These are phyloP conservation scores for Scleroderma citrinum DNA, from an alignment of 768 basidiomycete genomes.

Conservation along the genomic window DNA sequence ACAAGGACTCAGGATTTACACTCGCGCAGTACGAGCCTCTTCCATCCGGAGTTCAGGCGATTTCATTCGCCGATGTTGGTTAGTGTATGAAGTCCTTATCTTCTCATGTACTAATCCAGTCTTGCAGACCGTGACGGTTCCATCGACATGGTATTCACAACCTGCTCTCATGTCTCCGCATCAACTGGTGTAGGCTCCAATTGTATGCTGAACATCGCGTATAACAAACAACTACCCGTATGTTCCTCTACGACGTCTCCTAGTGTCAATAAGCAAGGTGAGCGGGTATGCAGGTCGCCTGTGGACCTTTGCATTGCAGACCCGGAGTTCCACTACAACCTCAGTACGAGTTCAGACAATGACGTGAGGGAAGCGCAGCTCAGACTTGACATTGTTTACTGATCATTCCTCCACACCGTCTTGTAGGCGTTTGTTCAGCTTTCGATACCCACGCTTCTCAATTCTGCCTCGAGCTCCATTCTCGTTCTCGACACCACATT, in stretches of 20 bases:
- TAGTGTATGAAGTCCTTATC: conserved; percentile 14
- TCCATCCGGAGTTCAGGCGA: conserved; percentile 68
- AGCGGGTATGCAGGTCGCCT: conserved; percentile 63
- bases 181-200: conserved; percentile 65
- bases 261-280: conserved; percentile 41
- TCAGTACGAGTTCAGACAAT: conserved; percentile 46
- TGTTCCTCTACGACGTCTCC: conserved; percentile 57
- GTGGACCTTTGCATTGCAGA: conserved; percentile 81
- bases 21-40: conserved; percentile 62
- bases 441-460: conserved; percentile 56
- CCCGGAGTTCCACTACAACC: conserved; percentile 70
- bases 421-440: conserved; percentile 63
- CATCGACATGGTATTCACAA: conserved; percentile 89
- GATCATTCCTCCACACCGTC: not conserved
- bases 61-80: conserved; percentile 93
- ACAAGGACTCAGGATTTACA: conserved; percentile 68
- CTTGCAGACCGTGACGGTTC: conserved; percentile 86
- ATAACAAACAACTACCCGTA: conserved; percentile 84
- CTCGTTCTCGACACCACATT: conserved; percentile 66
- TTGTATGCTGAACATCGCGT: conserved; percentile 87
- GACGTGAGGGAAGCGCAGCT: conserved; percentile 33
- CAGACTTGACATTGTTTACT: not conserved
- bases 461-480: conserved; percentile 44
- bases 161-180: conserved; percentile 66
- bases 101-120: conserved; percentile 4